Conservation (phyloP, 1,284 basidiomycete genomes). For the Ustilago shanxiensis region DNA sequence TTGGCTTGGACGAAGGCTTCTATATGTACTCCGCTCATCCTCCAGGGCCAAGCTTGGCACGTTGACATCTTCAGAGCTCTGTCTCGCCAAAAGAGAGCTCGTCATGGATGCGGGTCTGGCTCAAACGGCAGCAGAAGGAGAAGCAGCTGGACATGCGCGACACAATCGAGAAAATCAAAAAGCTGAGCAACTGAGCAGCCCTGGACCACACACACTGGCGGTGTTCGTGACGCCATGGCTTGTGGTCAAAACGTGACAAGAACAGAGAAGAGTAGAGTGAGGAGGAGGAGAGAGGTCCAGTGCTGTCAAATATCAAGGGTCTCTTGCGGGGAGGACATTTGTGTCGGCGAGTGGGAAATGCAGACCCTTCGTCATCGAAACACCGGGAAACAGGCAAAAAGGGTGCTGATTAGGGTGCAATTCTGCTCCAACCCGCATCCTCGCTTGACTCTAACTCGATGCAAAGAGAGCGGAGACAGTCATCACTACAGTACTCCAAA, state of each 20-base stretch:
- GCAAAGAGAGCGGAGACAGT: neutral
- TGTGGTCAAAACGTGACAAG: neutral
- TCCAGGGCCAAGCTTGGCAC: neutral
- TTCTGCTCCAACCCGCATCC: neutral
- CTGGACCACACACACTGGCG: neutral
- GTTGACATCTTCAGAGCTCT: no score
- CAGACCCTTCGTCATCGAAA: constrained; percentile 6
- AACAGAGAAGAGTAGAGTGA: no score
- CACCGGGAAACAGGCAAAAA: neutral
- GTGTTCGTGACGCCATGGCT: constrained; percentile 1
- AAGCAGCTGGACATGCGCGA: neutral
- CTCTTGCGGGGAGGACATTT: constrained; percentile 1
- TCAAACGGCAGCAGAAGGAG: no score
- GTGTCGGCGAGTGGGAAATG: neutral
- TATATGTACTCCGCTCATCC: constrained; percentile 4
- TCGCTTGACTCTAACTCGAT: neutral
- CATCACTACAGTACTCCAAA: no score
- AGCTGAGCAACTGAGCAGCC: constrained; percentile 1
- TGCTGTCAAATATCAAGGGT: constrained; percentile 5
- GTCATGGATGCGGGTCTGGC: no score
- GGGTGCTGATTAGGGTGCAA: constrained; percentile 6
- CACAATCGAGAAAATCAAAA: neutral
- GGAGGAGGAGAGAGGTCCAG: neutral
- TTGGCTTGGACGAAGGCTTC: neutral
- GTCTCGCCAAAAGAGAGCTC: constrained; percentile 1